Percentiles rank a stretch among this genome's conserved stretches.
These are phyloP conservation scores for Aspergillus saccharolyticus DNA, from an alignment of 495 filamentous ascomycete species.

Conservation along the genomic window DNA sequence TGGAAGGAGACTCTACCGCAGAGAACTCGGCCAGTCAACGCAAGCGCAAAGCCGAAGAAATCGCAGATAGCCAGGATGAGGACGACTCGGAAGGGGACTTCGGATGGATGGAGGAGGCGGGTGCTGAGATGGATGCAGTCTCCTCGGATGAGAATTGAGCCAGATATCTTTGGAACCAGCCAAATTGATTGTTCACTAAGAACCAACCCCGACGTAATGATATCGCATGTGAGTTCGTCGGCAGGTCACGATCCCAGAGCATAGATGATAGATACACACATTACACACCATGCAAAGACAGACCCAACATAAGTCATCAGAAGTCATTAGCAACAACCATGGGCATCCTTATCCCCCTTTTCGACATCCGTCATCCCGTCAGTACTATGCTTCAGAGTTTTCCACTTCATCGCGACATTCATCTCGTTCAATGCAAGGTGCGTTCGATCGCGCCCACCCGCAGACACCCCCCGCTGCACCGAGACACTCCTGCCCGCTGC, in stretches of 20 bases:
- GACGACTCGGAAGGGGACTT: conserved; percentile 40
- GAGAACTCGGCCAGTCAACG: conserved; percentile 11
- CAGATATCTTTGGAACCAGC: background rate
- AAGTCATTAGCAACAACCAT: too few species aligned
- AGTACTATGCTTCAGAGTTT: background rate
- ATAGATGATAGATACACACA: too few species aligned
- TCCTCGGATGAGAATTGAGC: conserved; percentile 2
- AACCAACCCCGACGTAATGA: too few species aligned
- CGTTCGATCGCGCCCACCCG: background rate
- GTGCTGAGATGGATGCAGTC: conserved; percentile 10
- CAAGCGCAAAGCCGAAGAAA: conserved; percentile 49
- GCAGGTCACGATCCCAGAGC: too few species aligned
- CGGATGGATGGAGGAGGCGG: conserved; percentile 27
- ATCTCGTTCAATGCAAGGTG: background rate
- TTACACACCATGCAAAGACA: too few species aligned
- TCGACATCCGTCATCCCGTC: background rate
- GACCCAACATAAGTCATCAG: too few species aligned
- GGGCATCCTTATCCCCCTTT: background rate
- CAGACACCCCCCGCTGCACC: background rate
- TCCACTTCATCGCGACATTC: background rate
- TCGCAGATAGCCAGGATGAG: conserved; percentile 49
- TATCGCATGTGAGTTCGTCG: too few species aligned
- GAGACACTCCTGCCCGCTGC: background rate
- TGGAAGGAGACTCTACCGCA: background rate
- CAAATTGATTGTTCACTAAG: too few species aligned